phyloP scores from a whole-genome alignment of 495 filamentous ascomycete species.

The Penicillium taxi region DNA sequence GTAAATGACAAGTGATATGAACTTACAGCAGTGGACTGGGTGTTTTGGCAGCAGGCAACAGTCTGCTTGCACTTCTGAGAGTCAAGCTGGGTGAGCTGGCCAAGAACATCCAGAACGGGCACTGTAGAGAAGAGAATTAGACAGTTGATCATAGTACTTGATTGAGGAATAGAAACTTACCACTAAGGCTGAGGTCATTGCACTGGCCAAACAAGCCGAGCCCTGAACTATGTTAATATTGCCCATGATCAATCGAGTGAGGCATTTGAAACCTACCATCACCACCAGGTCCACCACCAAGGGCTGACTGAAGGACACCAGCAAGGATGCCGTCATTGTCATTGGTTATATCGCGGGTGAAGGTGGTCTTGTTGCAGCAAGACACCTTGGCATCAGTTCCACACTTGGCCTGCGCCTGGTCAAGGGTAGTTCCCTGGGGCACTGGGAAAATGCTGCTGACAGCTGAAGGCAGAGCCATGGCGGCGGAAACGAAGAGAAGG shows the following conservation, averaged over 20 bases:
- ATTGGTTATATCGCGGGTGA: slow-evolving; percentile 23
- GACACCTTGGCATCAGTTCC: slow-evolving; percentile 33
- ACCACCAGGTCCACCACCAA: slow-evolving; percentile 16
- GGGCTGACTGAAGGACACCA: slow-evolving; percentile 17
- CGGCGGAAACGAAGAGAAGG: slow-evolving; percentile 25
- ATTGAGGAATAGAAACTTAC: slow-evolving; percentile 7
- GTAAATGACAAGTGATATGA: neutral
- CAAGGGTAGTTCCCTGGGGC: slow-evolving; percentile 17
- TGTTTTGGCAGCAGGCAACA: slow-evolving; percentile 42
- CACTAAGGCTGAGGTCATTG: slow-evolving; percentile 18
- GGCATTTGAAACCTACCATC: neutral
- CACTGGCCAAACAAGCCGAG: slow-evolving; percentile 26
- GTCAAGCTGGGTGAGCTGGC: slow-evolving; percentile 29
- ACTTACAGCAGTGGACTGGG: slow-evolving; percentile 22
- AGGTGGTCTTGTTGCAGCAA: slow-evolving; percentile 34
- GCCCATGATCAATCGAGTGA: too few relatives aligned
- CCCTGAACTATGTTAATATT: neutral
- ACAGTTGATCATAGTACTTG: neutral
- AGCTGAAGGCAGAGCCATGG: slow-evolving; percentile 17
- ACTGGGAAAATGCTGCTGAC: neutral
- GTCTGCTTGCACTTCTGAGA: slow-evolving; percentile 42
- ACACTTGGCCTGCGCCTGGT: slow-evolving; percentile 35
- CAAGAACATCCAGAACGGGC: slow-evolving; percentile 13
- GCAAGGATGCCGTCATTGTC: slow-evolving; percentile 10
- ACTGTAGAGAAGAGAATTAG: slow-evolving; percentile 6